Conservation (phyloP, 768 basidiomycete genomes). For the Rhodotorula toruloides region DNA sequence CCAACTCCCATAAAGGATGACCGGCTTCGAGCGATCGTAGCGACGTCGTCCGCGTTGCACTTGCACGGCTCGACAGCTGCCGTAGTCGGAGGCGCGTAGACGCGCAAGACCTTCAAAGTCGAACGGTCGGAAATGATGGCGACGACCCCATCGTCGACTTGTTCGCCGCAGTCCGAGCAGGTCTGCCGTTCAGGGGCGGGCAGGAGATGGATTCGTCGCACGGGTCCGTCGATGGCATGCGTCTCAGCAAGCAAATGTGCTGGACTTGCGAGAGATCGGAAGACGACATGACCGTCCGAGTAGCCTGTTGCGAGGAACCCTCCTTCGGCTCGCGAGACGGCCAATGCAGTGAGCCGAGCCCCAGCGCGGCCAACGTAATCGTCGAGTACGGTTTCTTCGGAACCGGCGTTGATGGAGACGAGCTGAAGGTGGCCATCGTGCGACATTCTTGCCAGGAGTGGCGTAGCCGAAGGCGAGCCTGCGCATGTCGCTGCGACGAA, state of each 20-base stretch:
- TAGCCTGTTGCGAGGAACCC: no score
- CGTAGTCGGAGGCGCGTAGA: constrained; percentile 20
- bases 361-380: no score
- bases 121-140: constrained; percentile 64
- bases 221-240: constrained; percentile 57
- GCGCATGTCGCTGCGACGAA: no score
- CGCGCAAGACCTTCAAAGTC: constrained; percentile 61
- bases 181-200: constrained; percentile 44
- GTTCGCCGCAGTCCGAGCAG: constrained; percentile 68
- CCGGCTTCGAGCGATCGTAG: constrained; percentile 61
- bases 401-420: no score
- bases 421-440: no score
- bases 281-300: neutral
- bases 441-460: no score
- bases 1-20: constrained; percentile 54
- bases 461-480: no score
- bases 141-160: constrained; percentile 61
- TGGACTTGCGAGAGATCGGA: constrained; percentile 19
- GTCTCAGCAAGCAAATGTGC: constrained; percentile 50
- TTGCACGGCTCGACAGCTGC: constrained; percentile 19
- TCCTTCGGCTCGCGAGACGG: no score
- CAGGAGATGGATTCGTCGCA: constrained; percentile 62
- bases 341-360: no score
- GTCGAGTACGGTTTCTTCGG: no score
- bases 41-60: constrained; percentile 49